phyloP scores from a whole-genome alignment of 1,284 basidiomycete species.

The Microstroma glucosiphilum region DNA sequence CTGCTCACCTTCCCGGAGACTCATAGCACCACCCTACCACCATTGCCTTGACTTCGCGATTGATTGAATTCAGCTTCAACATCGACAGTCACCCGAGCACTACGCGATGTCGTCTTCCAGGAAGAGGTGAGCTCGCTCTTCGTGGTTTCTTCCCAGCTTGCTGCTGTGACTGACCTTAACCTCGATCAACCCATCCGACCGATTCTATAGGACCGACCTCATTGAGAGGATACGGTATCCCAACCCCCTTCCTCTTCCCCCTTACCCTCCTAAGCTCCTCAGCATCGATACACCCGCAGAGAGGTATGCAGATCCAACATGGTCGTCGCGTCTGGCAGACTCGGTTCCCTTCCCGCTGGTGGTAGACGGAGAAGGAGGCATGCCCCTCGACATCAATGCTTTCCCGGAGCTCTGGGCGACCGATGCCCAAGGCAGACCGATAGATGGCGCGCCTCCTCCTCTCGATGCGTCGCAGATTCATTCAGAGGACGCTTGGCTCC shows the following conservation, averaged over 20 bases:
- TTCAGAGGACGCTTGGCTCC: constrained; percentile 41
- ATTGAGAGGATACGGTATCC: constrained; percentile 49
- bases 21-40: too few species aligned
- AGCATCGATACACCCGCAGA: constrained; percentile 28
- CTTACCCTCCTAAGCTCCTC: constrained; percentile 47
- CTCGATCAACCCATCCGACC: not conserved
- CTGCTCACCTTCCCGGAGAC: too few species aligned
- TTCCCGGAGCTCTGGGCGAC: constrained; percentile 40
- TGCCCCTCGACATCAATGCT: constrained; percentile 43
- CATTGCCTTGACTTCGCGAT: too few species aligned
- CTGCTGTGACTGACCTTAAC: not conserved
- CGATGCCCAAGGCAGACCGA: constrained; percentile 3
- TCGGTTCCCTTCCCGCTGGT: constrained; percentile 39
- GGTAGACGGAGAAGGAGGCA: constrained; percentile 47
- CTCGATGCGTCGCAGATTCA: constrained; percentile 28
- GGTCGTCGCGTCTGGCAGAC: constrained; percentile 37
- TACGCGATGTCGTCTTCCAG: not conserved
- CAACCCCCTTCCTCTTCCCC: constrained; percentile 49
- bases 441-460: constrained; percentile 8
- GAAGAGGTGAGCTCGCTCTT: constrained; percentile 1
- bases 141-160: not conserved
- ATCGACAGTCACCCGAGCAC: too few species aligned
- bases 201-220: constrained; percentile 27
- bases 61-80: too few species aligned
- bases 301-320: constrained; percentile 38